A percentile compares a stretch with the other conserved stretches of the same genome.
phyloP scores from a whole-genome alignment of 2,329 filamentous ascomycete genomes.

The Penicillium paneum region DNA sequence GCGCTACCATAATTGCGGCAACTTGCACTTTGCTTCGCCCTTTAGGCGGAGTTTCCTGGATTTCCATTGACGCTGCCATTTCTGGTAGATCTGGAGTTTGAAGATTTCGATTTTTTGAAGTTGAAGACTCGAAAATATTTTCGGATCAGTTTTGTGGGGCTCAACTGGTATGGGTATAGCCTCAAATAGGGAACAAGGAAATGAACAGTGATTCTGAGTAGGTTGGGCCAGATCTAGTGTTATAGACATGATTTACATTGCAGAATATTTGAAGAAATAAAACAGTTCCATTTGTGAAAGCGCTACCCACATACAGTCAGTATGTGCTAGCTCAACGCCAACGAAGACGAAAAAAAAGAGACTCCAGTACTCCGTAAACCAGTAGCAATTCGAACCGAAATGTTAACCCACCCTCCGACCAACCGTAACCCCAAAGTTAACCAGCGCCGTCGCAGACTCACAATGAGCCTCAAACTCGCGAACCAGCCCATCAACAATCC shows the following conservation, averaged over 20 bases:
- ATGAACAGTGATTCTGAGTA: not conserved
- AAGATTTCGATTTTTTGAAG: not conserved
- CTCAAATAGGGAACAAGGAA: not conserved
- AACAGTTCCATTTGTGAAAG: not conserved
- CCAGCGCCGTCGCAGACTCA: slow-evolving; percentile 10
- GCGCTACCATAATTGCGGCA: slow-evolving; percentile 27
- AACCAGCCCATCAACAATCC: slow-evolving; percentile 12
- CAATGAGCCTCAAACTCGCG: slow-evolving; percentile 18
- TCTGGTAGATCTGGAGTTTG: not conserved
- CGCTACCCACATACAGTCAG: not conserved
- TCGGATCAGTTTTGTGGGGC: not conserved
- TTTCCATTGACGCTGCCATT: slow-evolving; percentile 10
- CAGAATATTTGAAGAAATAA: not conserved
- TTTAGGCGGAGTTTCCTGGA: slow-evolving; percentile 10
- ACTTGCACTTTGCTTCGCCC: slow-evolving; percentile 23
- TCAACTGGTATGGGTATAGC: not conserved
- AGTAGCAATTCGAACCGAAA: not conserved
- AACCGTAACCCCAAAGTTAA: slow-evolving; percentile 20
- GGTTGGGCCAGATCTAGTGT: no score
- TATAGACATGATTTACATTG: no score
- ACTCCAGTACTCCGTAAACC: not conserved
- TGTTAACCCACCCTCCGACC: slow-evolving; percentile 11
- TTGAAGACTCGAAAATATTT: not conserved
- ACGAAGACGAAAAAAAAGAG: not conserved
- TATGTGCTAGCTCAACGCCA: not conserved